Percentiles rank a stretch among this genome's conserved stretches.
phyloP scores from a whole-genome alignment of 148 eudicot genomes.

The Chenopodium berlandieri region DNA sequence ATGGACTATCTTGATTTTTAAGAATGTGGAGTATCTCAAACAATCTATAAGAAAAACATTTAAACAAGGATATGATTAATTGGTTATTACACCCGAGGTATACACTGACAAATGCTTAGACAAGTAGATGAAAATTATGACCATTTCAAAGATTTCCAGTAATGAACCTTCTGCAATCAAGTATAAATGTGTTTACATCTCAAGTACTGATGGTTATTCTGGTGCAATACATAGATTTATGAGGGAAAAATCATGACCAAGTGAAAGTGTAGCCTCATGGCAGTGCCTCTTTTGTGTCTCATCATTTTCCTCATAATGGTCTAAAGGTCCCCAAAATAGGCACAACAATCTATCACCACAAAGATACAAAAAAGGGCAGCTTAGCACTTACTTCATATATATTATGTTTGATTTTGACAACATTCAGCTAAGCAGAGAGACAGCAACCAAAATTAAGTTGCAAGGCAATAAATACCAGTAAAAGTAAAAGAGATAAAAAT shows the following conservation, averaged over 20 bases:
- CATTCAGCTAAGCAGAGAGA: neutral
- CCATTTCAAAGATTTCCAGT: neutral
- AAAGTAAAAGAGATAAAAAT: neutral
- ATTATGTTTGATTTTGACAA: neutral
- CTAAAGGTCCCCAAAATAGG: neutral
- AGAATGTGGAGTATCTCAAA: neutral
- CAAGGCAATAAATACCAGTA: neutral
- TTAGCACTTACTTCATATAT: neutral
- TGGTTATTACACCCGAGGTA: neutral
- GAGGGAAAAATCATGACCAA: neutral
- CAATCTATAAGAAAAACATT: neutral
- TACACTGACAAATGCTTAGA: neutral
- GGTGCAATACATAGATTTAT: neutral
- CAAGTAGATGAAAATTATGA: neutral
- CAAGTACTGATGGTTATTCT: neutral
- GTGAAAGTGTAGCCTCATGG: neutral
- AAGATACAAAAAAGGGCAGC: neutral
- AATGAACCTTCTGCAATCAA: neutral
- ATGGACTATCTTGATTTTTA: neutral
- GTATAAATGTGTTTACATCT: neutral
- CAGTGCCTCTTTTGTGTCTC: neutral
- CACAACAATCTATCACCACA: neutral
- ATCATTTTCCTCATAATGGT: neutral
- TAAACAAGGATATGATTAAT: neutral
- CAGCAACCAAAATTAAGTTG: neutral